Evolutionary conservation across 1,284 basidiomycete species (phyloP), one percentile per base, ranked within the genome.

Genomic region (Ustilago esculenta): DNA sequence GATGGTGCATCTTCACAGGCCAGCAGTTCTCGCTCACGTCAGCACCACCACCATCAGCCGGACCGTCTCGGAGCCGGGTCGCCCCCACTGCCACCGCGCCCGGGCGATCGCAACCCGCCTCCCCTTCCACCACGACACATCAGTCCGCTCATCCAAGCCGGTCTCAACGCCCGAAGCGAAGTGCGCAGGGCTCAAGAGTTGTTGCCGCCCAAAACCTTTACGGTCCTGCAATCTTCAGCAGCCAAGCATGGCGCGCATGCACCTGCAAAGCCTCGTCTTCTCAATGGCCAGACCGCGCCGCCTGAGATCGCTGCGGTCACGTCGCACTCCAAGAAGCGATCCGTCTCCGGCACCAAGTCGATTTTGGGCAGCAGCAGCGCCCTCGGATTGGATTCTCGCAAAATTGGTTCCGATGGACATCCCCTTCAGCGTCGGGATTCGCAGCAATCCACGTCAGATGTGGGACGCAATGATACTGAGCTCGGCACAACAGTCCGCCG

Each of bases 201-300:
- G 20, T 58, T 76, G 36, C 80, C 79, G 21, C 80, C 80, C 34
- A 81, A 81, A 47, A 81, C 79, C 0, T 81, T 77, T 35, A 81
- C 75, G 4, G 79, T 80, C 6, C 48, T 81, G 24, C 78, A 80
- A 40, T 73, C 73, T 23, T 76, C 73, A 1, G 58, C 64, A 11
- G 51, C 59, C 29, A 59, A 54, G 18, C 69, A 70, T 33, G 61
- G 59, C 35, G 66, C 25, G 24, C 56, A 33, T 9, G 48, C 47
- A 24, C 55, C 64, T 18, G 50, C 56, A 36, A 70, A 73, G 46
- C 72, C 75, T 18, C 58, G 73, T n/a, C 36, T 77, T 18, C 35
- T 80, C n/a, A 75, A 56, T 14, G 76, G 75, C 11, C 70, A 77
- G 43, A 68, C 60, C 14, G 72, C 76, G 20, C 72, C 75, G 27